phyloP scores from a whole-genome alignment of 768 basidiomycete genomes.

The Coprinopsis strossmayeri region DNA sequence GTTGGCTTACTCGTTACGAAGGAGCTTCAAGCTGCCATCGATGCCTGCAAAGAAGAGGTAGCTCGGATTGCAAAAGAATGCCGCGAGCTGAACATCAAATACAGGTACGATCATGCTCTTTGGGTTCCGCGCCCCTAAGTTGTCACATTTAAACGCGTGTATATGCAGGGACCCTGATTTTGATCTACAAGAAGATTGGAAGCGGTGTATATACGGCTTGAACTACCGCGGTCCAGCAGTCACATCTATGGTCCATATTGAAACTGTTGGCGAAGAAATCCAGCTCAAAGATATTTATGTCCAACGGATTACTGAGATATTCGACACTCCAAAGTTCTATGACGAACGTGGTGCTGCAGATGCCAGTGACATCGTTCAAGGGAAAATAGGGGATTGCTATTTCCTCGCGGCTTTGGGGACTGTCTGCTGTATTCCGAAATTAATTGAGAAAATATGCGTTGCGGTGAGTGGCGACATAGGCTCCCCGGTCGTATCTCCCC shows the following conservation, averaged over 20 bases:
- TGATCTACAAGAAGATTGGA: neutral
- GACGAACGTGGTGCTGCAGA: constrained; percentile 3
- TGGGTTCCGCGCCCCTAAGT: neutral
- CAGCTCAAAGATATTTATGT: neutral
- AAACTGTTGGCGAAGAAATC: too few relatives aligned
- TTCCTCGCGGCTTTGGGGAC: constrained; percentile 46
- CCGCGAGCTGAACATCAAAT: neutral
- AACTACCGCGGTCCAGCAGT: too few relatives aligned
- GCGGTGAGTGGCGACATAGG: constrained; percentile 18
- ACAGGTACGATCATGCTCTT: neutral
- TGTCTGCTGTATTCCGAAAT: constrained; percentile 18
- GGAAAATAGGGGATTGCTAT: constrained; percentile 49
- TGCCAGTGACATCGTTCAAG: neutral
- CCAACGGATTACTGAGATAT: neutral
- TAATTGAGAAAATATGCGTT: constrained; percentile 17
- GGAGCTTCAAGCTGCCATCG: neutral
- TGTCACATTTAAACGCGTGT: neutral
- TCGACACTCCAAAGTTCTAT: neutral
- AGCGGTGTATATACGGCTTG: neutral
- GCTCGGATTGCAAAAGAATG: neutral
- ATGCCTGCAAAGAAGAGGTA: neutral
- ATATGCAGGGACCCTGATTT: neutral
- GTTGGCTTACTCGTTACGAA: neutral
- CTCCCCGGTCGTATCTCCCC: neutral
- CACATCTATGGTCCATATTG: too few relatives aligned